Evolutionary conservation across 495 filamentous ascomycete species (phyloP).

Genomic region (Daldinia concentrica): DNA sequence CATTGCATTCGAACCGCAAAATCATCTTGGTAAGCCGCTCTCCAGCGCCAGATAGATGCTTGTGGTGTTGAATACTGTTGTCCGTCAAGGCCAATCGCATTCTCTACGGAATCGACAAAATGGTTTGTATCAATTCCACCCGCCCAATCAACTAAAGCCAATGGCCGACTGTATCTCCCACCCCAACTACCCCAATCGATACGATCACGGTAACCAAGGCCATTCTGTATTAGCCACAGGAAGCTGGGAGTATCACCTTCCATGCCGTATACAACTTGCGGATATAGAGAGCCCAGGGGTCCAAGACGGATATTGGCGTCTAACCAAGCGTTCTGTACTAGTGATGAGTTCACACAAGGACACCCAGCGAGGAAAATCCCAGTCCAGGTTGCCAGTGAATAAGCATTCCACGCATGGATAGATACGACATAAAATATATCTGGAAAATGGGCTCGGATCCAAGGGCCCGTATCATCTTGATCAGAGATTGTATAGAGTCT

Average conservation of each 20-base stretch:
- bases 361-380: neutral
- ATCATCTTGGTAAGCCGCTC: conserved; percentile 18
- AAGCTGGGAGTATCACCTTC: conserved; percentile 23
- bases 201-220: conserved; percentile 15
- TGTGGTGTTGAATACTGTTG: conserved; percentile 8
- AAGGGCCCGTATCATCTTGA: neutral
- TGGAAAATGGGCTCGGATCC: neutral
- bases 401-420: neutral
- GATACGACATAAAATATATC: neutral
- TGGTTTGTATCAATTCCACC: conserved; percentile 4
- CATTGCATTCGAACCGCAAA: conserved; percentile 23
- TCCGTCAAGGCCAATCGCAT: conserved; percentile 12
- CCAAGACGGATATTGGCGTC: neutral
- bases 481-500: neutral
- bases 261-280: conserved; percentile 14
- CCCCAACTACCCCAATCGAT: conserved; percentile 24
- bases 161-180: conserved; percentile 5
- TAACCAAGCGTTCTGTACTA: neutral
- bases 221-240: conserved; percentile 18
- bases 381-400: neutral
- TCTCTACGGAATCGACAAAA: conserved; percentile 9
- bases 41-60: conserved; percentile 22
- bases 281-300: neutral
- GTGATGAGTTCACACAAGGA: neutral
- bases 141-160: neutral